These are phyloP conservation scores for Westerdykella aurantiaca DNA, from an alignment of 2,329 filamentous ascomycete species.

Conservation along the genomic window DNA sequence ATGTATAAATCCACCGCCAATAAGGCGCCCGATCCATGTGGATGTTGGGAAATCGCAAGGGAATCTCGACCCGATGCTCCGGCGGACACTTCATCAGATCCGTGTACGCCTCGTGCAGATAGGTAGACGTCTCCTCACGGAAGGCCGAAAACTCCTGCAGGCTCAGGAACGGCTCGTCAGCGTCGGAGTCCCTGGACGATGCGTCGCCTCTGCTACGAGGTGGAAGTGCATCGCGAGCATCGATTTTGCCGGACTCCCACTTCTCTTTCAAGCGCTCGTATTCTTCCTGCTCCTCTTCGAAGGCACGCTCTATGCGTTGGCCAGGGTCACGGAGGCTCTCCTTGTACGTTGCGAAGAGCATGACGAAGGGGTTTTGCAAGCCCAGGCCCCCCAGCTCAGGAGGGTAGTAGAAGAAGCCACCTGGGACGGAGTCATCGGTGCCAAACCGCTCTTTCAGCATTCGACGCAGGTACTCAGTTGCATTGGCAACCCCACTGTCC, in stretches of 20 bases:
- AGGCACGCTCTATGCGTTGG: slow-evolving; percentile 12
- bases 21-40: slow-evolving; percentile 28
- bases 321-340: slow-evolving; percentile 9
- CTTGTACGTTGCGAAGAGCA: slow-evolving; percentile 37
- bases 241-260: slow-evolving; percentile 25
- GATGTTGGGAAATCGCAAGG: slow-evolving; percentile 10
- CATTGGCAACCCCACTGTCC: slow-evolving; percentile 31
- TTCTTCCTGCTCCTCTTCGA: slow-evolving; percentile 22
- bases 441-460: slow-evolving; percentile 38
- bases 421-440: slow-evolving; percentile 35
- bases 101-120: slow-evolving; percentile 34
- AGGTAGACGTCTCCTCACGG: slow-evolving; percentile 37
- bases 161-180: slow-evolving; percentile 40
- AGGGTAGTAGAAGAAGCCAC: slow-evolving; percentile 46
- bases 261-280: slow-evolving; percentile 30
- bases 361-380: slow-evolving; percentile 44
- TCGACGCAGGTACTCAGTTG: slow-evolving; percentile 48
- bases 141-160: slow-evolving; percentile 43
- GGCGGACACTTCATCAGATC: slow-evolving; percentile 35
- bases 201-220: background rate
- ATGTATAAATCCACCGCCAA: slow-evolving; percentile 44
- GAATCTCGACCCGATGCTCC: slow-evolving; percentile 18
- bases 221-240: background rate
- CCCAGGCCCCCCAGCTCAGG: slow-evolving; percentile 44
- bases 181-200: slow-evolving; percentile 17